A percentile compares a stretch with the other conserved stretches of the same genome.
Evolutionary conservation across 1,284 basidiomycete species (phyloP).

Genomic region (Cryptococcus deneoformans): DNA sequence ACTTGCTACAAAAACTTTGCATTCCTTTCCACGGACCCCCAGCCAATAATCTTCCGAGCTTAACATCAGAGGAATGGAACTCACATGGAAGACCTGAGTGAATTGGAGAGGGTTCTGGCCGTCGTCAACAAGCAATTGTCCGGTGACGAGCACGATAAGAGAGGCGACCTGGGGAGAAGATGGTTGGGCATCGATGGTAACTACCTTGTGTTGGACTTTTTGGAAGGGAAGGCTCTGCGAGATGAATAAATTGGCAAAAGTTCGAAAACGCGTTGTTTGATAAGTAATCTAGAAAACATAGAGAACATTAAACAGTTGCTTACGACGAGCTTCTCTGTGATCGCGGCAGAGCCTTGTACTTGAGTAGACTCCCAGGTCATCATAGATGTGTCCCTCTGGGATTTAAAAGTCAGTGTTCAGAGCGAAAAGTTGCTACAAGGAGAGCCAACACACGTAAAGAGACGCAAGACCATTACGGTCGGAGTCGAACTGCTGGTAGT

Average conservation of each 20-base stretch:
- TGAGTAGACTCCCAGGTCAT: conserved; percentile 77
- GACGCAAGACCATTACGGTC: conserved; percentile 40
- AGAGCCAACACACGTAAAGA: conserved; percentile 43
- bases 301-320: conserved; percentile 20
- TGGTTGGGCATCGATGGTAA: conserved; percentile 87
- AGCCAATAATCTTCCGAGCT: neutral
- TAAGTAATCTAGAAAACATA: no score
- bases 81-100: conserved; percentile 80
- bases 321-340: conserved; percentile 80
- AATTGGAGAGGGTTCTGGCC: conserved; percentile 75
- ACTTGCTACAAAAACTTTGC: neutral
- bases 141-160: conserved; percentile 86
- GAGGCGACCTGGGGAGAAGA: conserved; percentile 62
- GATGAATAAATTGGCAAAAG: neutral
- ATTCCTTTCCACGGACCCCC: neutral
- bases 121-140: conserved; percentile 78
- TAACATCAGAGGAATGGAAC: conserved; percentile 6
- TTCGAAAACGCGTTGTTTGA: neutral
- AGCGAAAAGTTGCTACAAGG: neutral
- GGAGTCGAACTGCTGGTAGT: conserved; percentile 48
- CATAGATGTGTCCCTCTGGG: conserved; percentile 79
- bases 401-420: neutral
- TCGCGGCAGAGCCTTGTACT: conserved; percentile 60
- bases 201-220: conserved; percentile 76
- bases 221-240: conserved; percentile 72